Evolutionary conservation across 805 yeast genomes (phyloP).

Genomic region (Schwanniomyces polymorphus): DNA sequence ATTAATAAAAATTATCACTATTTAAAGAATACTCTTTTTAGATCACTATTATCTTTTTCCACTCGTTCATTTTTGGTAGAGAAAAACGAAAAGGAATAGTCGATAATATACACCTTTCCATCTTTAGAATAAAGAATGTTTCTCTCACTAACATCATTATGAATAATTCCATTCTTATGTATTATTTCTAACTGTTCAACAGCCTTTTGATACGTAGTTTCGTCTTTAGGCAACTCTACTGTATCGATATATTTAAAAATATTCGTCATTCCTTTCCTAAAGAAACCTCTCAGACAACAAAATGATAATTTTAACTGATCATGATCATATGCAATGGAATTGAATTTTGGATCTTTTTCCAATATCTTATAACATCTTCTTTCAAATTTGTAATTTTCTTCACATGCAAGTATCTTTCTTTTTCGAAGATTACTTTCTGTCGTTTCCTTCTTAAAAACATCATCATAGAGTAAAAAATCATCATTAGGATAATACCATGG

Average conservation of each 20-base stretch:
- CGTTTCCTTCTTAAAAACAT: neutral
- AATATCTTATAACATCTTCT: no score
- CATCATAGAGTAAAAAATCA: neutral
- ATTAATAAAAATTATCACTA: no score
- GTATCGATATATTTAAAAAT: neutral
- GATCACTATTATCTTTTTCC: no score
- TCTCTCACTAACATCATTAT: conserved; percentile 2
- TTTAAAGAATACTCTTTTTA: no score
- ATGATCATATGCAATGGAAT: neutral
- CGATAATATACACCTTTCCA: conserved; percentile 4
- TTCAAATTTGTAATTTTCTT: neutral
- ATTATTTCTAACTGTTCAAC: conserved; percentile 4
- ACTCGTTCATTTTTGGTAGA: no score
- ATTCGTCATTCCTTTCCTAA: no score
- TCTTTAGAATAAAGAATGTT: conserved; percentile 4
- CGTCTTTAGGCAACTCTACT: neutral
- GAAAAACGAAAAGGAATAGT: no score
- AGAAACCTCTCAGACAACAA: neutral
- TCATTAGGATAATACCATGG: neutral
- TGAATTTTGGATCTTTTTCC: neutral
- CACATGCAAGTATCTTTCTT: neutral
- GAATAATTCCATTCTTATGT: conserved; percentile 6
- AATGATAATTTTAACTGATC: neutral
- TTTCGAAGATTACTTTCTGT: neutral
- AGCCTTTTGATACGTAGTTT: neutral